These are phyloP conservation scores for Geum urbanum DNA, from an alignment of 306 rosid species.

Conservation along the genomic window DNA sequence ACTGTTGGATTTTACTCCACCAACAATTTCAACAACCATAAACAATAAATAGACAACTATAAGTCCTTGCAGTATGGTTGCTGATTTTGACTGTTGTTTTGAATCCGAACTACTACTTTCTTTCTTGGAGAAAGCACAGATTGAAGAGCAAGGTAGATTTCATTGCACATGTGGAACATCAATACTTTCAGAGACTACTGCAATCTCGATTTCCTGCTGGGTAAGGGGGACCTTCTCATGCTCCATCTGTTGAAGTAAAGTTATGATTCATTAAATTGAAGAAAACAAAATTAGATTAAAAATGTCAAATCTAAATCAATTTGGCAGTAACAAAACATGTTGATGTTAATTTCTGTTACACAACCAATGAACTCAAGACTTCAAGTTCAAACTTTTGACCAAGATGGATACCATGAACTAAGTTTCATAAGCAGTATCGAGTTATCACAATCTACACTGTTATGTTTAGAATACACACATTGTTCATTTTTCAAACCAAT, in stretches of 20 bases:
- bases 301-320: not conserved
- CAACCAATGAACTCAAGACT: not conserved
- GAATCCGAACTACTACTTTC: conserved; percentile 46
- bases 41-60: conserved; percentile 55
- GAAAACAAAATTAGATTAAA: not conserved
- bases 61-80: conserved; percentile 57
- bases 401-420: not conserved
- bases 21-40: conserved; percentile 65
- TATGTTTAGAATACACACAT: not conserved
- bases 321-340: not conserved
- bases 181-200: conserved; percentile 26
- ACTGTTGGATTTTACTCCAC: conserved; percentile 86
- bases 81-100: conserved; percentile 49
- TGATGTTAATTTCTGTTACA: not conserved
- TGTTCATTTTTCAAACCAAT: not conserved
- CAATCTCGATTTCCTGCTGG: conserved; percentile 43
- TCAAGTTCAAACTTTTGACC: not conserved
- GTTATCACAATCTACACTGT: not conserved
- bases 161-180: conserved; percentile 29
- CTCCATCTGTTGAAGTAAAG: conserved; percentile 46
- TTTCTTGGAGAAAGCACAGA: conserved; percentile 53
- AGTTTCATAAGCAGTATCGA: not conserved
- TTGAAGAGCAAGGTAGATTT: conserved; percentile 30
- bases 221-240: conserved; percentile 34
- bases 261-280: conserved; percentile 10